phyloP scores from a whole-genome alignment of 805 yeast genomes.

The Wickerhamiella lipophila region DNA sequence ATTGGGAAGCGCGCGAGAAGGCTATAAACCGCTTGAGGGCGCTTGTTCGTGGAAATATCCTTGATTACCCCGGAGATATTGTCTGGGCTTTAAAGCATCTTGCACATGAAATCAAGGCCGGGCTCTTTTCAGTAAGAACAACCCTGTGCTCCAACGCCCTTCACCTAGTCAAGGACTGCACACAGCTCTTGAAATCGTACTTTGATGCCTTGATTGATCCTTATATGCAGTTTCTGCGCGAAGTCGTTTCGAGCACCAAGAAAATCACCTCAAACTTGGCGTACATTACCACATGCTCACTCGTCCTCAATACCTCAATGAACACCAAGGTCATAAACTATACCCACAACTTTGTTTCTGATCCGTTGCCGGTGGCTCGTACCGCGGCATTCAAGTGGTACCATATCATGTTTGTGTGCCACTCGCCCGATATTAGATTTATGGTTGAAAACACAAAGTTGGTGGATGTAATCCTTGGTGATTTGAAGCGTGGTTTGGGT shows the following conservation, averaged over 20 bases:
- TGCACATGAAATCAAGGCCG: slow-evolving; percentile 51
- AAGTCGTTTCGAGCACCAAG: slow-evolving; percentile 48
- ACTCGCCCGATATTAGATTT: slow-evolving; percentile 3
- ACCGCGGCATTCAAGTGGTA: slow-evolving; percentile 59
- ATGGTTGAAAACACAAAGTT: background rate
- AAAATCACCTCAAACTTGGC: slow-evolving; percentile 46
- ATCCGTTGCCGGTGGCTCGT: slow-evolving; percentile 62
- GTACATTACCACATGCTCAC: slow-evolving; percentile 32
- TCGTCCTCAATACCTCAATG: slow-evolving; percentile 45
- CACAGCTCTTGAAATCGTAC: slow-evolving; percentile 20
- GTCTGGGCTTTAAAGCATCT: slow-evolving; percentile 33
- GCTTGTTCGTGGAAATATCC: slow-evolving; percentile 45
- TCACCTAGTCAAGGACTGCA: slow-evolving; percentile 55
- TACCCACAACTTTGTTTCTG: slow-evolving; percentile 42
- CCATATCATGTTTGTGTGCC: slow-evolving; percentile 42
- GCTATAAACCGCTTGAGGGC: slow-evolving; percentile 45
- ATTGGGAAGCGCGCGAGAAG: slow-evolving; percentile 69
- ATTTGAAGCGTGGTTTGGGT: slow-evolving; percentile 46
- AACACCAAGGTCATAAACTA: slow-evolving; percentile 40
- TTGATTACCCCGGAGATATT: slow-evolving; percentile 27
- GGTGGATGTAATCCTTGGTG: slow-evolving; percentile 36
- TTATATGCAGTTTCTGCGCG: slow-evolving; percentile 37
- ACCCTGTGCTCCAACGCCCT: slow-evolving; percentile 68
- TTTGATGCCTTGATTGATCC: slow-evolving; percentile 36
- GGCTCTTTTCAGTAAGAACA: slow-evolving; percentile 65